phyloP scores from a whole-genome alignment of 441 rosid genomes.

The Mallotus japonicus region DNA sequence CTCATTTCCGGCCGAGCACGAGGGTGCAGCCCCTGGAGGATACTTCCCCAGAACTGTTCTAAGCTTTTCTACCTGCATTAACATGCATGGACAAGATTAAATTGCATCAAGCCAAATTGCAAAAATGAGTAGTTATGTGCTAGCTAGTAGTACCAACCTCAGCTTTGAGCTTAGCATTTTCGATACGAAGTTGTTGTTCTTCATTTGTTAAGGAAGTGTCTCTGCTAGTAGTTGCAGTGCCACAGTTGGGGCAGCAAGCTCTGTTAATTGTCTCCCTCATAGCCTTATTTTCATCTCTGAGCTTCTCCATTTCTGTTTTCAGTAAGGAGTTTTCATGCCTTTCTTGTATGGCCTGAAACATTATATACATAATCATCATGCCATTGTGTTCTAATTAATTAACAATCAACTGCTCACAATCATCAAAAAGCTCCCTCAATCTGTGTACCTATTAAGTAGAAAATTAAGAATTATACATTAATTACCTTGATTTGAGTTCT shows the following conservation, averaged over 20 bases:
- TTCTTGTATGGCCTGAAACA: slow-evolving; percentile 82
- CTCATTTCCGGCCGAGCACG: slow-evolving; percentile 66
- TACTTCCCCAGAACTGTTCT: slow-evolving; percentile 57
- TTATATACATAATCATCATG: not conserved
- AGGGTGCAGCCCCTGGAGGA: slow-evolving; percentile 50
- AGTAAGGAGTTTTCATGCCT: slow-evolving; percentile 88
- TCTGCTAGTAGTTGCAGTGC: slow-evolving; percentile 53
- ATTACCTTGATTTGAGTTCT: slow-evolving; percentile 90
- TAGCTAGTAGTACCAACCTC: slow-evolving; percentile 36
- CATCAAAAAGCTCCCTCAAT: not conserved
- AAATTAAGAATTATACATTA: not conserved
- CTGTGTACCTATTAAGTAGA: not conserved
- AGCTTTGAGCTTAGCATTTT: slow-evolving; percentile 81
- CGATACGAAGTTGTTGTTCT: slow-evolving; percentile 72
- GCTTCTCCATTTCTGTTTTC: slow-evolving; percentile 82
- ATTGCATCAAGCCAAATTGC: not conserved
- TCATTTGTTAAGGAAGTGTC: slow-evolving; percentile 45
- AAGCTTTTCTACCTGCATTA: slow-evolving; percentile 61
- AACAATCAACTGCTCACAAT: not conserved
- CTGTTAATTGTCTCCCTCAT: slow-evolving; percentile 81
- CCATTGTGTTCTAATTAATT: too few relatives aligned
- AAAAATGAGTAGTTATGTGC: too few relatives aligned
- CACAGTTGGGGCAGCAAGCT: slow-evolving; percentile 87
- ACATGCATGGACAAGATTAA: not conserved
- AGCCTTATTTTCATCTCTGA: slow-evolving; percentile 75